A percentile compares a stretch with the other conserved stretches of the same genome.
These are phyloP conservation scores for Thraustochytrium striatum DNA, from an alignment of 352 stramenopile species.

Conservation along the genomic window DNA sequence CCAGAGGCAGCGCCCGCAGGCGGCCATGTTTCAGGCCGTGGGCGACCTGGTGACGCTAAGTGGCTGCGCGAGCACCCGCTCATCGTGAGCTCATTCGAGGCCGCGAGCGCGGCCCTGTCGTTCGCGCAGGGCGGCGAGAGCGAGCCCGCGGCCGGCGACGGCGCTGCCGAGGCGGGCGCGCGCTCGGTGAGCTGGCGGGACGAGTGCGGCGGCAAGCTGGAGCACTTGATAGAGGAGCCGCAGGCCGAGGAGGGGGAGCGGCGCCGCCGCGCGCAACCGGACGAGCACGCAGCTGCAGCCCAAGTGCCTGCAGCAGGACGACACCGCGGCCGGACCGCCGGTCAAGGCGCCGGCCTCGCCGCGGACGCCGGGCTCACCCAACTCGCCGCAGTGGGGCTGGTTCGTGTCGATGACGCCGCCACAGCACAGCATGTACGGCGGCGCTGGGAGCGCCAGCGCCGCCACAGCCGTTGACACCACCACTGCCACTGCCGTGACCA, in stretches of 20 bases:
- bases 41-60: slow-evolving; percentile 44
- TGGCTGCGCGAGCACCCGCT: slow-evolving; percentile 43
- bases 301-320: neutral
- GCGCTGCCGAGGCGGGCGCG: neutral
- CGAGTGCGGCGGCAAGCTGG: slow-evolving; percentile 37
- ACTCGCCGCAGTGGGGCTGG: slow-evolving; percentile 35
- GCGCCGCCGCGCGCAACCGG: neutral
- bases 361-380: neutral
- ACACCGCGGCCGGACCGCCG: neutral
- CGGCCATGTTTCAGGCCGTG: slow-evolving; percentile 33
- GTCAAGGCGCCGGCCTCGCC: neutral
- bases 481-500: no score
- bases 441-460: no score
- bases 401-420: slow-evolving; percentile 34
- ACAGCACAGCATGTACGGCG: slow-evolving; percentile 36
- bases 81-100: neutral
- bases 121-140: neutral
- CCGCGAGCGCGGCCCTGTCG: slow-evolving; percentile 13
- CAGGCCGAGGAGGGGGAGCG: neutral
- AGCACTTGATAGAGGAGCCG: slow-evolving; percentile 39
- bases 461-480: no score
- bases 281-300: neutral
- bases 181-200: neutral
- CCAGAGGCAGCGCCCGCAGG: neutral
- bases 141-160: neutral